phyloP scores from a whole-genome alignment of 2,329 filamentous ascomycete genomes.

The Beauveria brongniartii region DNA sequence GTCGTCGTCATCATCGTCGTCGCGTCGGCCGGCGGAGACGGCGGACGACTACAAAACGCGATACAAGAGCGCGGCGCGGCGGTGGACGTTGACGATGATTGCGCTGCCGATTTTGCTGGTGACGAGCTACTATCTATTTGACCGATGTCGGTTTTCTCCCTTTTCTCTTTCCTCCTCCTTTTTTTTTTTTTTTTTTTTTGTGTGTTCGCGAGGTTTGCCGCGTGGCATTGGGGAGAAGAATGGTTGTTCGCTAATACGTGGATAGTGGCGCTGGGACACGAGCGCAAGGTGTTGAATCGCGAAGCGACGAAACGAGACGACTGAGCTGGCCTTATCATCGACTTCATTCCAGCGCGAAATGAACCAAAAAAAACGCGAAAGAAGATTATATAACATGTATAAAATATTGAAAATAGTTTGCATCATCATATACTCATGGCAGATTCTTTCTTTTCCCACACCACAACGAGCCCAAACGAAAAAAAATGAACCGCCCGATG shows the following conservation, averaged over 20 bases:
- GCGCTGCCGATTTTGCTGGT: constrained; percentile 47
- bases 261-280: constrained; percentile 24
- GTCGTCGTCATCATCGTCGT: background rate
- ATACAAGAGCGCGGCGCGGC: constrained; percentile 36
- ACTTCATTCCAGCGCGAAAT: background rate
- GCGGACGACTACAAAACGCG: constrained; percentile 31
- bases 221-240: too few relatives aligned
- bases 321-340: background rate
- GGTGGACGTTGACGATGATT: constrained; percentile 40
- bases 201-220: background rate
- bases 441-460: background rate
- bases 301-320: background rate
- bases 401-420: background rate
- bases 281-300: constrained; percentile 19
- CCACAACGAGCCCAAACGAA: too few relatives aligned
- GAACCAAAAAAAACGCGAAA: too few relatives aligned
- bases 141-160: constrained; percentile 33
- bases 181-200: background rate
- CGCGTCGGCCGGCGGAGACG: constrained; percentile 13
- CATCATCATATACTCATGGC: background rate
- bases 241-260: background rate
- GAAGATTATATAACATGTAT: background rate
- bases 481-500: too few relatives aligned
- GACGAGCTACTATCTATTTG: constrained; percentile 46
- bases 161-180: too few relatives aligned